Conservation (phyloP, 441 rosid genomes). For the Adansonia rubrostipa region DNA sequence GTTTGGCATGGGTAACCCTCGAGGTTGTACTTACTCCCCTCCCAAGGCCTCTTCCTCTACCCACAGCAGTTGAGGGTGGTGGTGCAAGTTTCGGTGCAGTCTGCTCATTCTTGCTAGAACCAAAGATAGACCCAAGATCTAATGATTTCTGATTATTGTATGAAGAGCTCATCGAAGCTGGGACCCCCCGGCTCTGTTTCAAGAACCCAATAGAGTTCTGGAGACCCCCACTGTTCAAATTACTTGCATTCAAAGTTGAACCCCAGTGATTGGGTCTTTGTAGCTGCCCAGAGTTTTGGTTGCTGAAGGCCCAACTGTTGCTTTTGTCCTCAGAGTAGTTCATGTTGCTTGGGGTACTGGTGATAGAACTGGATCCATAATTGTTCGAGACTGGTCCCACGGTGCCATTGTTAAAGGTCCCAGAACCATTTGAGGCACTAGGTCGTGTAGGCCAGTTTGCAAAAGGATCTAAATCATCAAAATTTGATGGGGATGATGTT, state of each 20-base stretch:
- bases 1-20: constrained; percentile 51
- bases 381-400: constrained; percentile 28
- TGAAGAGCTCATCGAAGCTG: constrained; percentile 37
- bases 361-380: constrained; percentile 37
- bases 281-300: constrained; percentile 43
- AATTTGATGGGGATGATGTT: constrained; percentile 49
- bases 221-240: constrained; percentile 37
- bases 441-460: constrained; percentile 83
- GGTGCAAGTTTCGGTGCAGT: constrained; percentile 78
- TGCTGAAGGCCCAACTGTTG: constrained; percentile 61
- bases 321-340: constrained; percentile 41
- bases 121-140: constrained; percentile 74
- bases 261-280: constrained; percentile 39
- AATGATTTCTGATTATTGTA: constrained; percentile 51
- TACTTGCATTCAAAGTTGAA: constrained; percentile 37
- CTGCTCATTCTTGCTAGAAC: constrained; percentile 61
- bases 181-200: constrained; percentile 58
- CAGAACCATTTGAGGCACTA: constrained; percentile 37
- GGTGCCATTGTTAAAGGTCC: constrained; percentile 44
- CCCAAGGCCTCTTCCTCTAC: constrained; percentile 84
- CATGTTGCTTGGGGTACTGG: constrained; percentile 35
- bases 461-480: constrained; percentile 84
- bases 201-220: constrained; percentile 55
- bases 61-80: constrained; percentile 73
- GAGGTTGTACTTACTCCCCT: constrained; percentile 48